Base-by-base conservation (phyloP, 208 protist species). In the Chromosphaera perkinsii region DNA sequence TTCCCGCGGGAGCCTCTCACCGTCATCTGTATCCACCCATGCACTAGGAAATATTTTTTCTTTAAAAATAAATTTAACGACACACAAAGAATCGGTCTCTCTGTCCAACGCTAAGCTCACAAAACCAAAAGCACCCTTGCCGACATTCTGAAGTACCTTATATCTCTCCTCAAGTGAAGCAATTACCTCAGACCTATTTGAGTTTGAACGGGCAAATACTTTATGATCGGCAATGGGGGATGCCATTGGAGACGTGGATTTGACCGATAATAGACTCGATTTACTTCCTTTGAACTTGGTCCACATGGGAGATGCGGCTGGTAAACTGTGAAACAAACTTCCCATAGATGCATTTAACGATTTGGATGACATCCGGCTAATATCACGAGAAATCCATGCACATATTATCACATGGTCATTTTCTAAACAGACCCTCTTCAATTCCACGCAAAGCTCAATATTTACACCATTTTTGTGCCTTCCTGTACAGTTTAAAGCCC, bases 61-160 rank as follows among this genome's bases (percentile, higher is more conserved):
- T 45, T 66, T 66, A 32, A 5, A 14, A 54, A 66, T 54, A 24
- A 40, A 66, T 49, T 66, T 66, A 45, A 66, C 57, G 12, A 49
- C 57, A 2, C 10, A 32, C 33, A 32, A 14, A 24, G 32, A 7
- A 14, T 35, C 31, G 4, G 42, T 66, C n/a, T 9, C 14, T 20
- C 24, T n/a, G 36, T 12, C 39, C 43, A 40, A 35, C 2, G 60
- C 60, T 45, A 54, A 40, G 43, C 54, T 66, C 39, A 66, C 60
- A 33, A 54, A 54, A 22, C 60, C 60, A 54, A 66, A 66, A 7
- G 60, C 60, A n/a, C 60, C 60, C 31, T 66, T 66, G 1, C 60
- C 60, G 35, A 66, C 29, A 37, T 27, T 24, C 17, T 66, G 24
- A 20, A 36, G 29, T 2, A 4, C 27, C 40, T 52, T 35, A 45